A percentile compares a stretch with the other conserved stretches of the same genome.
These are phyloP conservation scores for Chrysanthemum lavandulifolium DNA, from an alignment of 129 eudicot species.

Conservation along the genomic window DNA sequence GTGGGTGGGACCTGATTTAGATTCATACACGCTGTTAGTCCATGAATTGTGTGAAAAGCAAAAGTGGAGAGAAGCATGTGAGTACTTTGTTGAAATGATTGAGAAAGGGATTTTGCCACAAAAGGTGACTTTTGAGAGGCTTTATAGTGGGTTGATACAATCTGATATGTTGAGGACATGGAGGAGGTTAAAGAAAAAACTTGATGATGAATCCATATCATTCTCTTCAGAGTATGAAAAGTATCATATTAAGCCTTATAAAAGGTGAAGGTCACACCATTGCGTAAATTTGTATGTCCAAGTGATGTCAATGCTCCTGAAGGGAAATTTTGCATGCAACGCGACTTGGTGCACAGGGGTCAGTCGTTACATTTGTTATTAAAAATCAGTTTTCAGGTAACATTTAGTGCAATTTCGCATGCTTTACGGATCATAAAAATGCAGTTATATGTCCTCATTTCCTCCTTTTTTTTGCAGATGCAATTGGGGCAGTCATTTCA, in stretches of 20 bases:
- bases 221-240: conserved; percentile 71
- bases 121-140: conserved; percentile 82
- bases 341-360: background rate
- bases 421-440: background rate
- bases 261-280: conserved; percentile 44
- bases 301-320: background rate
- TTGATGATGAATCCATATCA: conserved; percentile 80
- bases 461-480: background rate
- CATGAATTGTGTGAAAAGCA: conserved; percentile 72
- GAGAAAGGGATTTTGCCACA: conserved; percentile 94
- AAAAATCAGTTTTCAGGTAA: conserved; percentile 7
- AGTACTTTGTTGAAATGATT: conserved; percentile 82
- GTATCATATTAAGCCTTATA: conserved; percentile 81
- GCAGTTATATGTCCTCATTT: background rate
- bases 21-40: conserved; percentile 78
- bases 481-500: background rate
- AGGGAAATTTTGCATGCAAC: background rate
- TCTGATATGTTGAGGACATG: conserved; percentile 84
- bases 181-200: conserved; percentile 87
- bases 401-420: background rate
- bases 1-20: conserved; percentile 84
- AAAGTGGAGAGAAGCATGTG: conserved; percentile 82
- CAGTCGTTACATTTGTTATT: background rate
- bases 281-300: background rate
- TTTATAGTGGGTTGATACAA: conserved; percentile 79